Percentiles rank a stretch among this genome's conserved stretches.
These are phyloP conservation scores for Lachnellula cervina DNA, from an alignment of 2,329 filamentous ascomycete species.

Conservation along the genomic window DNA sequence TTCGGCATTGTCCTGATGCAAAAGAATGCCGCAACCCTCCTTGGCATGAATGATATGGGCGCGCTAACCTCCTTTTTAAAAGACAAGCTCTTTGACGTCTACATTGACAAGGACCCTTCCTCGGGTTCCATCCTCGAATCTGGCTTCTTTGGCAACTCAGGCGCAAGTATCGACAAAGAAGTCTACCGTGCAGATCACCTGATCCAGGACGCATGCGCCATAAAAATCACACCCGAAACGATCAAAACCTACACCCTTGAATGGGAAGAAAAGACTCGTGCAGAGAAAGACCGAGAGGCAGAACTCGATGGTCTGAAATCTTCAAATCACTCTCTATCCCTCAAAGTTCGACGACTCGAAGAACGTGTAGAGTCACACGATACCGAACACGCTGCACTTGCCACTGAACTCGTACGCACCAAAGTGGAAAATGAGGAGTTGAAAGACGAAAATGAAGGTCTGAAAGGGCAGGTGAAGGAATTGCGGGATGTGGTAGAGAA, in stretches of 20 bases:
- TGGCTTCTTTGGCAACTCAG: slow-evolving; percentile 93
- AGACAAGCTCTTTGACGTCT: slow-evolving; percentile 91
- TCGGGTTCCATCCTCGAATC: slow-evolving; percentile 92
- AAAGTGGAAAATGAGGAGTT: slow-evolving; percentile 93
- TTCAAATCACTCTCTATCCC: slow-evolving; percentile 61
- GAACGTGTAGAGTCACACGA: slow-evolving; percentile 85
- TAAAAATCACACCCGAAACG: slow-evolving; percentile 78
- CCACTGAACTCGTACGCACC: slow-evolving; percentile 83
- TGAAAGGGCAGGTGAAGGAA: slow-evolving; percentile 80
- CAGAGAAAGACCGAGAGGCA: slow-evolving; percentile 74
- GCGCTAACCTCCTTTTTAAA: slow-evolving; percentile 86
- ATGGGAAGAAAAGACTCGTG: slow-evolving; percentile 87
- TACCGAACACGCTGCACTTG: slow-evolving; percentile 82
- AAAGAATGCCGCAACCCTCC: slow-evolving; percentile 74
- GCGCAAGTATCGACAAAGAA: slow-evolving; percentile 86
- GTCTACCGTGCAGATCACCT: slow-evolving; percentile 92
- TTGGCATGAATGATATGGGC: slow-evolving; percentile 87
- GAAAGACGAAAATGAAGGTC: slow-evolving; percentile 80
- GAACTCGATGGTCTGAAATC: slow-evolving; percentile 72
- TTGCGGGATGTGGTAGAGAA: slow-evolving; percentile 81
- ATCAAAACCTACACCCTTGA: slow-evolving; percentile 77
- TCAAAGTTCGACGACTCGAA: slow-evolving; percentile 79
- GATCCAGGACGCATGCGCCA: slow-evolving; percentile 84
- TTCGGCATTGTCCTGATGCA: slow-evolving; percentile 96
- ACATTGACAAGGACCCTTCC: slow-evolving; percentile 90